Evolutionary conservation across 768 basidiomycete species (phyloP).

Genomic region (Roridomyces roridus): DNA sequence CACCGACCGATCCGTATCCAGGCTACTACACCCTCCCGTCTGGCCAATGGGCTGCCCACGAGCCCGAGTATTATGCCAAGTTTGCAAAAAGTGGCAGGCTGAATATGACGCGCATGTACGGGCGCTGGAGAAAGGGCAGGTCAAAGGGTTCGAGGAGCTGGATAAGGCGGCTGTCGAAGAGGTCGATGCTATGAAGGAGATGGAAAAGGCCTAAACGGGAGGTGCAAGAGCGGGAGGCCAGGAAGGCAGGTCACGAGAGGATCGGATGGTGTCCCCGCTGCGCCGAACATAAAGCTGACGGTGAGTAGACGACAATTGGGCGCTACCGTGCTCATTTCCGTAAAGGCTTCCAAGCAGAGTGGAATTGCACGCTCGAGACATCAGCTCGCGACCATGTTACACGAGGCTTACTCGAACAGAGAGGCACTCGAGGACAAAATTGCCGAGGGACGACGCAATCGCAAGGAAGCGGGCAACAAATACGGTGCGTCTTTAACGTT

Average conservation of each 20-base stretch:
- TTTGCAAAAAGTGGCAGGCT: slow-evolving; percentile 76
- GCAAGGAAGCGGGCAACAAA: slow-evolving; percentile 92
- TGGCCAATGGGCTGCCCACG: slow-evolving; percentile 79
- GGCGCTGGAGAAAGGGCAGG: slow-evolving; percentile 69
- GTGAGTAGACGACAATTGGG: slow-evolving; percentile 48
- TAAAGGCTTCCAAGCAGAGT: slow-evolving; percentile 72
- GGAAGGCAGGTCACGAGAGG: slow-evolving; percentile 77
- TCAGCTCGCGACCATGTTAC: slow-evolving; percentile 81
- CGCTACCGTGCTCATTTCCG: slow-evolving; percentile 1
- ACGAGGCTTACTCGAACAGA: slow-evolving; percentile 84
- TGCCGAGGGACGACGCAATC: slow-evolving; percentile 80
- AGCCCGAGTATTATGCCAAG: slow-evolving; percentile 68
- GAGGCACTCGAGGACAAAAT: slow-evolving; percentile 85
- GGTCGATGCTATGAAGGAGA: slow-evolving; percentile 74
- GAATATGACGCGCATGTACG: slow-evolving; percentile 78
- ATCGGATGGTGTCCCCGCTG: slow-evolving; percentile 56
- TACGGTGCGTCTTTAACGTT: slow-evolving; percentile 62
- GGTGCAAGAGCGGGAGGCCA: slow-evolving; percentile 76
- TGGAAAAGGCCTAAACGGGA: slow-evolving; percentile 80
- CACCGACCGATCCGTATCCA: slow-evolving; percentile 77
- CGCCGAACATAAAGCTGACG: slow-evolving; percentile 85
- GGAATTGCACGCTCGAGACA: slow-evolving; percentile 75
- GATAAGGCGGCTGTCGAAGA: slow-evolving; percentile 59
- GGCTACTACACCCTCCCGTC: slow-evolving; percentile 88
- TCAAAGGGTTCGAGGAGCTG: slow-evolving; percentile 73